A percentile compares a stretch with the other conserved stretches of the same genome.
These are phyloP conservation scores for Neurospora tetraspora DNA, from an alignment of 495 filamentous ascomycete genomes.

Conservation along the genomic window DNA sequence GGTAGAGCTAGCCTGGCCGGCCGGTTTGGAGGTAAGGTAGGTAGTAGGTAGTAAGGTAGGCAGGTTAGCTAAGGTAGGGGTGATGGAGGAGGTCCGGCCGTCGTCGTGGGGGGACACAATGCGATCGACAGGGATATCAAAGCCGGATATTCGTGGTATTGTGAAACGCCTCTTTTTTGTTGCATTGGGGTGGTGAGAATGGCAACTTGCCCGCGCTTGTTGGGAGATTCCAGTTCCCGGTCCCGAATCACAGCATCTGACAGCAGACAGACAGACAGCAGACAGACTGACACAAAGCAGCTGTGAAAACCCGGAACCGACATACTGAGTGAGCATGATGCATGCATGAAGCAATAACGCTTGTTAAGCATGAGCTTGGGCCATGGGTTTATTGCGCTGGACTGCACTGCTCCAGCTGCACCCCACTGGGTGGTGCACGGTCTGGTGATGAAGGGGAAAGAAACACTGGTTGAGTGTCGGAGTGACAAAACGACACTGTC, in stretches of 20 bases:
- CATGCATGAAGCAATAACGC: neutral
- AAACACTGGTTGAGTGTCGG: neutral
- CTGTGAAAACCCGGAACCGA: neutral
- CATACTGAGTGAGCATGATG: neutral
- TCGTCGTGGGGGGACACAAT: neutral
- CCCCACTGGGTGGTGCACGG: neutral
- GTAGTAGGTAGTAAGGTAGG: neutral
- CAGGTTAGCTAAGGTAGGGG: neutral
- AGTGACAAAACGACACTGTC: neutral
- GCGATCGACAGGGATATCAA: neutral
- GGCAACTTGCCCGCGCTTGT: neutral
- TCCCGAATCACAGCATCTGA: neutral
- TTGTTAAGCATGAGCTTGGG: neutral
- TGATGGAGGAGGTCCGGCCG: neutral
- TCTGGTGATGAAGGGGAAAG: neutral
- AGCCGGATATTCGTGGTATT: neutral
- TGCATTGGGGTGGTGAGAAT: neutral
- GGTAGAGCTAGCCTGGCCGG: neutral
- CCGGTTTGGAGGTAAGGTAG: neutral
- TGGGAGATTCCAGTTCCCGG: neutral
- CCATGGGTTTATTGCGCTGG: too few relatives aligned
- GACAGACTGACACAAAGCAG: neutral
- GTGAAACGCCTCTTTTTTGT: neutral
- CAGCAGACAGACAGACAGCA: neutral
- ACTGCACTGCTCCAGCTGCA: neutral